Percentiles rank a stretch among this genome's conserved stretches.
phyloP scores from a whole-genome alignment of 108 stramenopile species.

The Aurantiochytrium sp. region DNA sequence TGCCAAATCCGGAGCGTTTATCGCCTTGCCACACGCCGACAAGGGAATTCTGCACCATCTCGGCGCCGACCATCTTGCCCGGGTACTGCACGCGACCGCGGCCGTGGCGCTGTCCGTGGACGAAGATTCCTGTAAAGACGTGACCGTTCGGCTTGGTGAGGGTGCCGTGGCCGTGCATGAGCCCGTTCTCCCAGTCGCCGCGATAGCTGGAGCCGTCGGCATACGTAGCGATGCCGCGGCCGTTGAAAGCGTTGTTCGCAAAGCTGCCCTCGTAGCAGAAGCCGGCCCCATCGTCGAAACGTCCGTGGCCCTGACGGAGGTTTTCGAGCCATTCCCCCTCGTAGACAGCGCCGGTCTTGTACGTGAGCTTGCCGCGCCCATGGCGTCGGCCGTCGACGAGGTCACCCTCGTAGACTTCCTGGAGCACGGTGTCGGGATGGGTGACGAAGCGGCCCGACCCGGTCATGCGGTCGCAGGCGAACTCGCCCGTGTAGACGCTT shows the following conservation, averaged over 20 bases:
- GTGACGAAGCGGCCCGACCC: conserved; percentile 51
- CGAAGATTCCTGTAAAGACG: neutral
- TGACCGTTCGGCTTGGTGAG: neutral
- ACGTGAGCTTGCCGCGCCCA: conserved; percentile 48
- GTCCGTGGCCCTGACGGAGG: neutral
- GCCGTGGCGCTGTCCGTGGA: neutral
- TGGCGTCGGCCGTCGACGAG: conserved; percentile 43
- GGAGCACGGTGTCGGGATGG: conserved; percentile 49
- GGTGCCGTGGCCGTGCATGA: conserved; percentile 48
- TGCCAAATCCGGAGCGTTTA: neutral
- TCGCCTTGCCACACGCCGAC: neutral
- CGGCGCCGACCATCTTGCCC: no score
- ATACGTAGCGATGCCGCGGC: conserved; percentile 58
- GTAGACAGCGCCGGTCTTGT: conserved; percentile 52
- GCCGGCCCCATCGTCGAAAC: conserved; percentile 38
- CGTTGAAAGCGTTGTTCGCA: conserved; percentile 64
- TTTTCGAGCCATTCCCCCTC: conserved; percentile 58
- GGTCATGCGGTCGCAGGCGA: conserved; percentile 36
- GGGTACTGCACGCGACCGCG: neutral
- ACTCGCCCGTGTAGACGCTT: conserved; percentile 41
- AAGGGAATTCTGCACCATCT: neutral
- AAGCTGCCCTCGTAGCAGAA: conserved; percentile 68
- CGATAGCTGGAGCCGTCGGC: conserved; percentile 47
- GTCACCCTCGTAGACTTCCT: conserved; percentile 57
- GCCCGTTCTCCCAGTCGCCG: conserved; percentile 39